Evolutionary conservation across 441 rosid species (phyloP).

Genomic region (California macrophylla): DNA sequence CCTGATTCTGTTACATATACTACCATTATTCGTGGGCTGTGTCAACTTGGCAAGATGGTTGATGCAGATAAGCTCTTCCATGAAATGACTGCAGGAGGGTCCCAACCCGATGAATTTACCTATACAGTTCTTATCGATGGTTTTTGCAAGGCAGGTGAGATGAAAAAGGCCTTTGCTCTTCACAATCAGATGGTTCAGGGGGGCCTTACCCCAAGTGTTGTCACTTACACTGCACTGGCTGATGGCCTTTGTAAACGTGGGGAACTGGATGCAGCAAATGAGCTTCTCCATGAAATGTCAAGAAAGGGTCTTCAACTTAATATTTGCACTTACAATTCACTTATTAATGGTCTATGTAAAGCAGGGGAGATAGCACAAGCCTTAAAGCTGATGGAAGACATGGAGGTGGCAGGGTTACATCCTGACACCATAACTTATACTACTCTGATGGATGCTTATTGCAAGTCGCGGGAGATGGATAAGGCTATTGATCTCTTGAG

Average conservation of each 20-base stretch:
- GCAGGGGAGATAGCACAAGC: constrained; percentile 56
- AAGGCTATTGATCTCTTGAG: constrained; percentile 57
- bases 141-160: constrained; percentile 61
- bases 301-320: constrained; percentile 64
- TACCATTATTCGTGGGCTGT: constrained; percentile 58
- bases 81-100: constrained; percentile 48
- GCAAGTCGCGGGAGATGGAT: constrained; percentile 57
- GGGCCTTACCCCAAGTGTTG: constrained; percentile 58
- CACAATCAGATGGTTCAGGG: constrained; percentile 70
- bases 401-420: constrained; percentile 44
- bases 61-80: constrained; percentile 54
- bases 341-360: constrained; percentile 77
- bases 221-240: constrained; percentile 70
- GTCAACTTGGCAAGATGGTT: constrained; percentile 43
- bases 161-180: constrained; percentile 57
- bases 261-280: constrained; percentile 72
- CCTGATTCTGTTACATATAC: constrained; percentile 71
- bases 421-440: constrained; percentile 72
- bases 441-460: constrained; percentile 70
- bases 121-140: constrained; percentile 78
- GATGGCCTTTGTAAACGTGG: constrained; percentile 81
- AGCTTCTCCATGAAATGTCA: constrained; percentile 76
- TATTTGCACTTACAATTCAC: constrained; percentile 56
- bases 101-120: constrained; percentile 62
- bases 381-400: constrained; percentile 56